Evolutionary conservation across 1,284 basidiomycete genomes (phyloP).

Genomic region (Leccinum griseonigrum): DNA sequence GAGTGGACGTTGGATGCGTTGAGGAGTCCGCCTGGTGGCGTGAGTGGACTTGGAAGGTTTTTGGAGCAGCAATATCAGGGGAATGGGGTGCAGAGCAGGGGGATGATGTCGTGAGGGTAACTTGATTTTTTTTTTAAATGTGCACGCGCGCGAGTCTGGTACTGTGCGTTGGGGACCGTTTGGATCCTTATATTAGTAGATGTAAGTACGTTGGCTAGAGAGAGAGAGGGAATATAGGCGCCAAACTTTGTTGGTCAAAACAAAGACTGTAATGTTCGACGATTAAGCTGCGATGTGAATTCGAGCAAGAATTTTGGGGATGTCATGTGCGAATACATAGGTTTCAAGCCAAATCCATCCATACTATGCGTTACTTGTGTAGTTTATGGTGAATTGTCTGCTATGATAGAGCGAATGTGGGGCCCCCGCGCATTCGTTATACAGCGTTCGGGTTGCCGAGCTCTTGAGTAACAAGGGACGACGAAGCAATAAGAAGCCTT

Average conservation of each 20-base stretch:
- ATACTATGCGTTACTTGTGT: background rate
- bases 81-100: background rate
- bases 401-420: too few species aligned
- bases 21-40: constrained; percentile 15
- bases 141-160: background rate
- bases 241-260: too few species aligned
- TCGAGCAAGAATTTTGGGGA: background rate
- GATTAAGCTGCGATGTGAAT: background rate
- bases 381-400: background rate
- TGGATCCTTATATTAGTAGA: background rate
- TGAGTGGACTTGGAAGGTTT: constrained; percentile 15
- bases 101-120: background rate
- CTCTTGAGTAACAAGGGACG: background rate
- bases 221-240: background rate
- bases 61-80: constrained; percentile 22
- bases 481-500: background rate
- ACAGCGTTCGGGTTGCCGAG: background rate
- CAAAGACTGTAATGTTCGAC: too few species aligned
- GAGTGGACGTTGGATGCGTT: constrained; percentile 53
- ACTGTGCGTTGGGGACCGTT: background rate
- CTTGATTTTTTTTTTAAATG: background rate
- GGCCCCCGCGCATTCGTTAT: background rate
- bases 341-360: background rate
- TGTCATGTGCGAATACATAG: background rate
- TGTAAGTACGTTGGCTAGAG: background rate